Evolutionary conservation across 805 yeast species (phyloP).

Genomic region (Yamadazyma nakazawae): DNA sequence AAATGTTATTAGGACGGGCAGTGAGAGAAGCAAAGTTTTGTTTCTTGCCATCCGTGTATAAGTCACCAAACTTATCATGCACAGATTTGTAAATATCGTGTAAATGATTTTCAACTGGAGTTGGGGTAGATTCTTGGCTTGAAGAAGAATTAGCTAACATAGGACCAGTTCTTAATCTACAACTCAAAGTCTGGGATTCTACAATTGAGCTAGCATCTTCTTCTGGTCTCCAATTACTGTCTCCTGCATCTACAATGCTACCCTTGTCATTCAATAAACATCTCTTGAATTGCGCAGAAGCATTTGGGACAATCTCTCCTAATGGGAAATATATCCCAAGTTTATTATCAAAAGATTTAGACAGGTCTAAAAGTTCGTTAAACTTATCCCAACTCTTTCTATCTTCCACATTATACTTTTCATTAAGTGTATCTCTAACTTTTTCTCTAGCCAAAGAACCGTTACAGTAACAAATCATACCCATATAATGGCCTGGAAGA

Average conservation of each 20-base stretch:
- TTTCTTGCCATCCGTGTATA: conserved; percentile 48
- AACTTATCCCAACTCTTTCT: conserved; percentile 58
- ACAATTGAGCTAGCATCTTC: conserved; percentile 74
- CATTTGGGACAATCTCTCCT: conserved; percentile 90
- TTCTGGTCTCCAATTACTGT: conserved; percentile 45
- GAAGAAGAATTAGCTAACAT: conserved; percentile 46
- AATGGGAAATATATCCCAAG: conserved; percentile 83
- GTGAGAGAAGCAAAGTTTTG: conserved; percentile 43
- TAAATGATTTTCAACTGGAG: conserved; percentile 13
- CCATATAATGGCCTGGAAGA: conserved; percentile 74
- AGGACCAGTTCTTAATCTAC: conserved; percentile 77
- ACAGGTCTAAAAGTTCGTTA: conserved; percentile 48
- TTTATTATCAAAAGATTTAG: conserved; percentile 36
- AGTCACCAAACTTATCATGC: conserved; percentile 35
- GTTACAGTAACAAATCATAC: conserved; percentile 91
- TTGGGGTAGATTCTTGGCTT: conserved; percentile 13
- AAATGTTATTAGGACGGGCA: conserved; percentile 63
- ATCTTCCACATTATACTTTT: conserved; percentile 30
- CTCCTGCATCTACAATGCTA: conserved; percentile 21
- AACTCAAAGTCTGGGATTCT: conserved; percentile 83
- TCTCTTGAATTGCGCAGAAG: conserved; percentile 58
- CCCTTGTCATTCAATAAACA: conserved; percentile 35
- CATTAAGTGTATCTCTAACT: conserved; percentile 61
- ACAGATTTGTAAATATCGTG: conserved; percentile 25
- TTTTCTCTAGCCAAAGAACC: conserved; percentile 85